Evolutionary conservation across 2,329 filamentous ascomycete species (phyloP), one percentile per base, ranked within the genome.

Genomic region (Stemphylium lycopersici): DNA sequence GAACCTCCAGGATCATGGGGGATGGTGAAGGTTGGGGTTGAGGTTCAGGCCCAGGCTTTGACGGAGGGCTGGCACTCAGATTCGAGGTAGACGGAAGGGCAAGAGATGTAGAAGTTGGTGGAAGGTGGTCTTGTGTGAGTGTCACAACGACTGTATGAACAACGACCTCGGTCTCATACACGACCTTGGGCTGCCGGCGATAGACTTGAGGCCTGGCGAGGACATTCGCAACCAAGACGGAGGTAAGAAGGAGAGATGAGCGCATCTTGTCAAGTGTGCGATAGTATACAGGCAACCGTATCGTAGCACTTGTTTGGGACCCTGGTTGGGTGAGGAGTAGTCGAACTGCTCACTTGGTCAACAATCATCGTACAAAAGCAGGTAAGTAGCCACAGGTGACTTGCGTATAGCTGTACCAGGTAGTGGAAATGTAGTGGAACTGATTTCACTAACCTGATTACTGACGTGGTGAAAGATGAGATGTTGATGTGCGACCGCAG

Each of bases 241-340:
- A 66, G 44, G 65, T 53, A 43, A 72, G 49, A 48, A 72, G 51
- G 43, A 68, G 12, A 12, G 56, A 59, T 22, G 64, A 65, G 49
- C 63, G 69, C 71, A 74, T 74, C 20, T 43, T 66, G 45, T 55
- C 48, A n/a, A 36, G 39, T 47, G 41, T 41, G 20, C 40, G 50
- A 13, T 8, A 8, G 26, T 11, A 6, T 24, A 24, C 22, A 6
- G 22, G 6, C 22, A 6, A 6, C 3, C 22, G 22, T 24, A 24
- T 2, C 22, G 22, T 6, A 24, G 2, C 22, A 6, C 22, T 24
- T 7, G 22, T 24, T 24, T 7, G 22, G 22, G 22, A 24, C 6
- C 3, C 6, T 24, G 22, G 4, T 24, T 7, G 22, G 22, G 22
- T 7, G 22, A 24, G 22, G 22, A 24, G 22, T 24, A 24, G 6